A percentile compares a stretch with the other conserved stretches of the same genome.
Conservation (phyloP, 345 rosid species). For the Hypericum androsaemum region DNA sequence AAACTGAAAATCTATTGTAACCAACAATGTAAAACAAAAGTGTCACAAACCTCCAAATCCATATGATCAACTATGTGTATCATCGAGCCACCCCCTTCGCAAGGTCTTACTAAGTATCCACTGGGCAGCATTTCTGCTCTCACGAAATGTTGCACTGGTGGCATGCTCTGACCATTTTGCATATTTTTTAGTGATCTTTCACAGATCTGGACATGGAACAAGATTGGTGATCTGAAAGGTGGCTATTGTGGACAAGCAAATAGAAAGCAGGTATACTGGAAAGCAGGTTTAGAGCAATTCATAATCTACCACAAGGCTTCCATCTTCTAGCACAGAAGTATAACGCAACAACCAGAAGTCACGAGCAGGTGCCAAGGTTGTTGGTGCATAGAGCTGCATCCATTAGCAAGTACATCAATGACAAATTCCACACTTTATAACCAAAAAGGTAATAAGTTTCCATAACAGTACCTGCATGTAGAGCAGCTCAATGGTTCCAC, state of each 20-base stretch:
- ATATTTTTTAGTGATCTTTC: slow-evolving; percentile 91
- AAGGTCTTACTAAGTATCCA: slow-evolving; percentile 92
- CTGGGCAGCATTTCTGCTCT: slow-evolving; percentile 99
- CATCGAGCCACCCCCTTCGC: slow-evolving; percentile 98
- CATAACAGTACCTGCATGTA: slow-evolving; percentile 71
- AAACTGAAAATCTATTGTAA: background rate
- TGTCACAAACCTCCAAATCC: slow-evolving; percentile 71
- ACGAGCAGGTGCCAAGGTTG: slow-evolving; percentile 96
- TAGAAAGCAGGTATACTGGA: background rate
- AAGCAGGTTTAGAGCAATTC: background rate
- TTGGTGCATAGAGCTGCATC: slow-evolving; percentile 88
- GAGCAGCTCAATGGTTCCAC: slow-evolving; percentile 99
- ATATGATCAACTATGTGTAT: slow-evolving; percentile 94
- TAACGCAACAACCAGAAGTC: slow-evolving; percentile 98
- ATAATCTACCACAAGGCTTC: slow-evolving; percentile 85
- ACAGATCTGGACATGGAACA: slow-evolving; percentile 45
- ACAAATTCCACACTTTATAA: background rate
- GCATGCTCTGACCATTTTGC: slow-evolving; percentile 97
- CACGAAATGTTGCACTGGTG: slow-evolving; percentile 89
- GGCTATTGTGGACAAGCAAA: background rate
- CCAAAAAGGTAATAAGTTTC: background rate
- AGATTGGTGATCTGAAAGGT: background rate
- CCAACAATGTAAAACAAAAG: background rate
- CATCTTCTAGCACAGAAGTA: slow-evolving; percentile 94
- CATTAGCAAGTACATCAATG: slow-evolving; percentile 5